phyloP scores from a whole-genome alignment of 2,329 filamentous ascomycete species.

The Pseudogymnoascus sp. region DNA sequence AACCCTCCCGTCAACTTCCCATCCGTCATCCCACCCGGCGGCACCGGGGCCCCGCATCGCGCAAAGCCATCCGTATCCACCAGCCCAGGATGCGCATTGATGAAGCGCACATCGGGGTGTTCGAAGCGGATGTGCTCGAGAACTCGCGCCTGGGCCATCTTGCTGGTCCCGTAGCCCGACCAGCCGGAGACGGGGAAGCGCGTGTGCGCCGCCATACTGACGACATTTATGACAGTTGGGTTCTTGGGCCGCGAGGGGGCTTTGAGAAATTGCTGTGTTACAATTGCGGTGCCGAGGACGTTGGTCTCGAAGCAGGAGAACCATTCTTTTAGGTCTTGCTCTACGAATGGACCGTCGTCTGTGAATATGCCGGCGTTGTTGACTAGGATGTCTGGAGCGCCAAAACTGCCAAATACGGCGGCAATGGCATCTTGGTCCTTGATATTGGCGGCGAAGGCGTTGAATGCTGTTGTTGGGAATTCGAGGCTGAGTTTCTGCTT shows the following conservation, averaged over 20 bases:
- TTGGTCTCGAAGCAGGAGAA: not conserved
- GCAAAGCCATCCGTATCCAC: not conserved
- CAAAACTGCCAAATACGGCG: not conserved
- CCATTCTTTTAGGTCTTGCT: not conserved
- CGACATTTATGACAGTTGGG: not conserved
- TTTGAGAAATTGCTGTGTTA: not conserved
- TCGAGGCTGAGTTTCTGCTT: not conserved
- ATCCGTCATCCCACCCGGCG: not conserved
- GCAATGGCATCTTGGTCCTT: not conserved
- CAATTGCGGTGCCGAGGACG: not conserved
- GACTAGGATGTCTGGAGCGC: not conserved
- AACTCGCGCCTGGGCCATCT: not conserved
- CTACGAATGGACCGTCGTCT: not conserved
- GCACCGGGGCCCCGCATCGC: not conserved
- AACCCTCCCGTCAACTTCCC: conserved; percentile 3
- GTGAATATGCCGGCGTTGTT: not conserved
- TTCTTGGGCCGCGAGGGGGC: not conserved
- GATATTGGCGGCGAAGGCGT: not conserved
- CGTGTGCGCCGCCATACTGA: not conserved
- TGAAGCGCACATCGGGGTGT: not conserved
- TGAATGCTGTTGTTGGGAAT: not conserved
- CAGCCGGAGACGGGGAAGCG: not conserved
- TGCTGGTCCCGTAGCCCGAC: not conserved
- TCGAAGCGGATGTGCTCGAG: not conserved
- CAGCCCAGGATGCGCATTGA: not conserved